Evolutionary conservation across 148 eudicot species (phyloP), one percentile per base, ranked within the genome.

Genomic region (Fagopyrum tataricum): DNA sequence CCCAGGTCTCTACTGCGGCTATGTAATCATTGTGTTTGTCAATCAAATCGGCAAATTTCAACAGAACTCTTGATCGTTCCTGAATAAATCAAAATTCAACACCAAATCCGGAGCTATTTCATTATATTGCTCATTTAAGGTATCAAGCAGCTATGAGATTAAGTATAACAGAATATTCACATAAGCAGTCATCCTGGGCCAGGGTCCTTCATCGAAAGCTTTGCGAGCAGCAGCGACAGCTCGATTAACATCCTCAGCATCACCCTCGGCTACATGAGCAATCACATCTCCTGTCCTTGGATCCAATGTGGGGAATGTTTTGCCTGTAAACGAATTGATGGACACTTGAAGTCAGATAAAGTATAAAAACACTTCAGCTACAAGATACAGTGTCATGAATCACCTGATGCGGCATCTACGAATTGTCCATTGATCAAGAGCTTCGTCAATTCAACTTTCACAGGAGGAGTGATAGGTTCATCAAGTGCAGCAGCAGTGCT

Each of bases 131-230:
- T 31, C 37, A 31, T 31, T 31, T 31, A 31, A 31, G 37, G 37
- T 0, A 31, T 0, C 2, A 0, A 31, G 37, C 37, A 31, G 37
- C 37, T 31, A 31, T 31, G 37, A 31, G n/a, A 31, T 31, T 31
- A 31, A 31, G 37, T 31, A 3, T 31, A 31, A 31, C 37, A 31
- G 37, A 31, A 31, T 31, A 31, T 31, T 51, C 85, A 88, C 96
- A 85, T 88, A 87, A 77, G 93, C 96, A 43, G 89, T 81, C 93
- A 91, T 87, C 79, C 73, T 88, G 3, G 93, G 96, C 96, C 93
- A 91, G 26, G 93, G 93, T 66, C 96, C 96, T 68, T 88, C 87
- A 77, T 89, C 93, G 39, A 91, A 91, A 15, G 93, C 96, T 78
- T 84, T 85, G n/a, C 96, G 93, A 46, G 93, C 96, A 79, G 89